phyloP scores from a whole-genome alignment of 2,329 filamentous ascomycete genomes.

The Sporothrix pallida region DNA sequence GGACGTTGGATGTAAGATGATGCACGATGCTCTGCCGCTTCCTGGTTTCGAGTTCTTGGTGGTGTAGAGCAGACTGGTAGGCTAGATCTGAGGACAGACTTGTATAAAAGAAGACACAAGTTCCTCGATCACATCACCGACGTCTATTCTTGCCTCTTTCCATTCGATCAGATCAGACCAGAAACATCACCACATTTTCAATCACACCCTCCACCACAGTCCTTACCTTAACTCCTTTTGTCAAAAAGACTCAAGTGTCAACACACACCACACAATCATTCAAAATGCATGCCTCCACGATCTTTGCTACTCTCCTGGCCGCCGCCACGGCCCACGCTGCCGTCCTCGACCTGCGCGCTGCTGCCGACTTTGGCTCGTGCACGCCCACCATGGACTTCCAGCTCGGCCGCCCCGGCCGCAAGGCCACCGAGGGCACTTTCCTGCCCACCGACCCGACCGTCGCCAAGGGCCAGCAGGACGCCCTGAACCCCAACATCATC shows the following conservation, averaged over 20 bases:
- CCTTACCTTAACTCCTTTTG: no score
- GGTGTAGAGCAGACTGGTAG: no score
- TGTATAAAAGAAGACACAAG: neutral
- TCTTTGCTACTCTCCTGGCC: slow-evolving; percentile 40
- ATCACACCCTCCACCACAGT: neutral
- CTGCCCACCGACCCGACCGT: slow-evolving; percentile 67
- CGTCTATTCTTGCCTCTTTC: slow-evolving; percentile 35
- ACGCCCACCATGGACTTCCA: slow-evolving; percentile 65
- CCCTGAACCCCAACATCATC: slow-evolving; percentile 75
- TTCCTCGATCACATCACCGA: neutral
- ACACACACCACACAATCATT: neutral
- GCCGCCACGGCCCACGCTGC: slow-evolving; percentile 40
- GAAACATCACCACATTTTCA: neutral
- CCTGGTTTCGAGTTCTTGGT: neutral
- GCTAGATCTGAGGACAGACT: neutral
- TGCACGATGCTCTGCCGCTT: slow-evolving; percentile 6
- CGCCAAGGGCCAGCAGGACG: slow-evolving; percentile 67
- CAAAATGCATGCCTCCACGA: slow-evolving; percentile 41
- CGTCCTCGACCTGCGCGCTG: slow-evolving; percentile 42
- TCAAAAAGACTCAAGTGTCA: no score
- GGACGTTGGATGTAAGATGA: neutral
- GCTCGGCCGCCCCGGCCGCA: slow-evolving; percentile 61
- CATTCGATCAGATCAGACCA: slow-evolving; percentile 33
- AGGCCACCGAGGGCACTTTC: slow-evolving; percentile 68
- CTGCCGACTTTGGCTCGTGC: slow-evolving; percentile 60